These are phyloP conservation scores for Daedaleopsis nitida DNA, from an alignment of 768 basidiomycete species.

Conservation along the genomic window DNA sequence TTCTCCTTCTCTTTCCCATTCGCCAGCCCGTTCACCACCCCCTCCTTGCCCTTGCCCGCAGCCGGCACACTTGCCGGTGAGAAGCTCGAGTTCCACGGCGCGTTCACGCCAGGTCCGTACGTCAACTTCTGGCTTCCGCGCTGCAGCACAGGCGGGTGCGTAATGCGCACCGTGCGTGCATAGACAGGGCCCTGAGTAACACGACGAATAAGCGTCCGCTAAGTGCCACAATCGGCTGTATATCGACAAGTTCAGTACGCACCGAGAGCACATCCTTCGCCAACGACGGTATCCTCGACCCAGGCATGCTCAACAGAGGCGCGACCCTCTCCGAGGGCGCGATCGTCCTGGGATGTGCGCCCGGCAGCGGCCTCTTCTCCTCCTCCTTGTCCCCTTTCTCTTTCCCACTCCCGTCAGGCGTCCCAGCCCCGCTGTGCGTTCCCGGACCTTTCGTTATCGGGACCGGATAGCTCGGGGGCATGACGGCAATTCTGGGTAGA, in stretches of 20 bases:
- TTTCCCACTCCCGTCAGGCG: conserved; percentile 42
- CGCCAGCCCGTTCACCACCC: conserved; percentile 29
- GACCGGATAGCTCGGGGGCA: conserved; percentile 68
- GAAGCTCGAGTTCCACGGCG: conserved; percentile 47
- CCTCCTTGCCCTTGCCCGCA: conserved; percentile 28
- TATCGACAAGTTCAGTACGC: conserved; percentile 26
- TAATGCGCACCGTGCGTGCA: conserved; percentile 61
- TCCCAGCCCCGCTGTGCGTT: conserved; percentile 8
- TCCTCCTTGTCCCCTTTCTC: conserved; percentile 54
- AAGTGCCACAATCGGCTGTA: too few relatives aligned
- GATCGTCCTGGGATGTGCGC: conserved; percentile 39
- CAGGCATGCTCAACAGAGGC: conserved; percentile 65
- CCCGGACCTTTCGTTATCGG: conserved; percentile 36
- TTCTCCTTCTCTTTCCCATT: conserved; percentile 20
- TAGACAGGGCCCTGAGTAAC: conserved; percentile 48
- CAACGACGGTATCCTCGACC: conserved; percentile 65
- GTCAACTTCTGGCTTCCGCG: conserved; percentile 45
- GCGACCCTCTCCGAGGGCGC: conserved; percentile 55
- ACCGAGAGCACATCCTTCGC: conserved; percentile 70
- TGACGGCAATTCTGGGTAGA: conserved; percentile 60
- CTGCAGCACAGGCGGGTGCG: conserved; percentile 65
- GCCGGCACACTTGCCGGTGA: conserved; percentile 21
- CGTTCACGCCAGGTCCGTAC: conserved; percentile 43
- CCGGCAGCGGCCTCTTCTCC: conserved; percentile 48
- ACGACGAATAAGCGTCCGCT: background rate